Evolutionary conservation across 345 rosid genomes (phyloP).

Genomic region (Mallotus nudiflorus): DNA sequence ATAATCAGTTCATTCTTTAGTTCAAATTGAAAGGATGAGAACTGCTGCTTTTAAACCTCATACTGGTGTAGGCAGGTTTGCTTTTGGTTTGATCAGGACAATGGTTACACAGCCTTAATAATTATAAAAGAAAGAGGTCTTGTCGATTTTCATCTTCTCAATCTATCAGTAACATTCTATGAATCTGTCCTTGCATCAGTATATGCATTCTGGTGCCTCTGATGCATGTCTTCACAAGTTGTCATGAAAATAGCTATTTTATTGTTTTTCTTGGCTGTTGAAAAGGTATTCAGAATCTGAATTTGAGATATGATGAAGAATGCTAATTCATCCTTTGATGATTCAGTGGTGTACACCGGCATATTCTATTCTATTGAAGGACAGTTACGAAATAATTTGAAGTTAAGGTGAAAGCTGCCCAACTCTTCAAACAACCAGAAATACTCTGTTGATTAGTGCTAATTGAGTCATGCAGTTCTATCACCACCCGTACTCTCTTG

Average conservation of each 20-base stretch:
- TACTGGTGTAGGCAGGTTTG: neutral
- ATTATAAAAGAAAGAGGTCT: neutral
- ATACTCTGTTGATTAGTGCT: neutral
- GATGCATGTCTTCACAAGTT: neutral
- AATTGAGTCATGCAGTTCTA: conserved; percentile 71
- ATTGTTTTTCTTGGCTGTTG: neutral
- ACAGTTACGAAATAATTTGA: neutral
- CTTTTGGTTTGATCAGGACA: no score
- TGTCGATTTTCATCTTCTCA: neutral
- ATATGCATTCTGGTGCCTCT: neutral
- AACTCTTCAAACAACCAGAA: neutral
- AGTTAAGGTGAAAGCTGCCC: neutral
- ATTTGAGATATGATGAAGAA: conserved; percentile 1
- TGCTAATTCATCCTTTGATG: neutral
- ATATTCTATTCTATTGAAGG: neutral
- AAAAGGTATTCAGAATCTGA: neutral
- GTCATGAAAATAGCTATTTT: neutral
- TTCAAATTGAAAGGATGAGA: no score
- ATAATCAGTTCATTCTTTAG: no score
- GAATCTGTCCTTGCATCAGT: neutral
- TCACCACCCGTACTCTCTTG: conserved; percentile 86
- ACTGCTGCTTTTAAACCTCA: neutral
- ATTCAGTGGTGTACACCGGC: neutral
- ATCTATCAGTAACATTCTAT: neutral
- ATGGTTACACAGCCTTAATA: neutral